Evolutionary conservation across 306 rosid genomes (phyloP).

Genomic region (Acacia acuminata): DNA sequence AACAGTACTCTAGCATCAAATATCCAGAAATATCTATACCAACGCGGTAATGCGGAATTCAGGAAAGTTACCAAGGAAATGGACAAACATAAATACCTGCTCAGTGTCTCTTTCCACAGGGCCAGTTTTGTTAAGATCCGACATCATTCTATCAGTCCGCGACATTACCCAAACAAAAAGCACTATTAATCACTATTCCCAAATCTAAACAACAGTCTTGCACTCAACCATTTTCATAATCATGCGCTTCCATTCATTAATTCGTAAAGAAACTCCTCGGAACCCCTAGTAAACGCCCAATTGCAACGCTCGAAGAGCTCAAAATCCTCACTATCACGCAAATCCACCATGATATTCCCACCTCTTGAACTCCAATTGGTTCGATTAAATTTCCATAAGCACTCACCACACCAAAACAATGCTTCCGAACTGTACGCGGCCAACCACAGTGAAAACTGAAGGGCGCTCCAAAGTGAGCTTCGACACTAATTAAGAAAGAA

Average conservation of each 20-base stretch:
- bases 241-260: conserved; percentile 73
- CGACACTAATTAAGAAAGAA: conserved; percentile 18
- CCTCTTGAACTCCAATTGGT: conserved; percentile 31
- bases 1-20: conserved; percentile 26
- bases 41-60: conserved; percentile 3
- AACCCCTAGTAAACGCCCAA: conserved; percentile 45
- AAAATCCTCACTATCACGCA: conserved; percentile 41
- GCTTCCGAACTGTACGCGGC: conserved; percentile 37
- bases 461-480: conserved; percentile 13
- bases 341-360: conserved; percentile 63
- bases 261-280: conserved; percentile 35
- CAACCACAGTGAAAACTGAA: neutral
- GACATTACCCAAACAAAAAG: conserved; percentile 48
- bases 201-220: conserved; percentile 51
- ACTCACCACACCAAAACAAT: conserved; percentile 28
- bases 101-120: conserved; percentile 88
- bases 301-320: conserved; percentile 40
- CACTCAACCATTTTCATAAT: conserved; percentile 61
- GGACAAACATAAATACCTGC: conserved; percentile 63
- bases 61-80: conserved; percentile 17
- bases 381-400: conserved; percentile 39
- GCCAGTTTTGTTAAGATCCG: conserved; percentile 92
- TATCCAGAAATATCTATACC: conserved; percentile 25
- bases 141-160: conserved; percentile 75
- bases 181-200: conserved; percentile 46